phyloP scores from a whole-genome alignment of 345 rosid species.

The Balakata baccata region DNA sequence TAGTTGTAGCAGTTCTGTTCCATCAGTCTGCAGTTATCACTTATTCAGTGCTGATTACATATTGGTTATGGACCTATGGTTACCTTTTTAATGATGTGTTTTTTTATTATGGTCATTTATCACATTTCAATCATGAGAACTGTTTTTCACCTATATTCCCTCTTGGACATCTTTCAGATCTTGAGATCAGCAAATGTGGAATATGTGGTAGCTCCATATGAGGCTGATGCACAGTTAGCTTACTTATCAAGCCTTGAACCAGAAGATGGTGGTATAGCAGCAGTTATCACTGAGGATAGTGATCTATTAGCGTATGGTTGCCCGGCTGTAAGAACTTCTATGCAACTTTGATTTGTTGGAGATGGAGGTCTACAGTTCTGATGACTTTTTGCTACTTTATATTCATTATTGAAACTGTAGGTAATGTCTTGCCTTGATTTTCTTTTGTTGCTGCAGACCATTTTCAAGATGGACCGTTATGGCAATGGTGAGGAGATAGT shows the following conservation, averaged over 20 bases:
- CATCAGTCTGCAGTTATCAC: neutral
- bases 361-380: conserved; percentile 36
- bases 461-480: conserved; percentile 83
- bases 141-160: neutral
- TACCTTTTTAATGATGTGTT: too few species aligned
- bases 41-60: neutral
- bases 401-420: conserved; percentile 17
- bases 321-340: conserved; percentile 75
- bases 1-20: neutral
- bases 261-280: conserved; percentile 68
- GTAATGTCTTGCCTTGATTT: conserved; percentile 28
- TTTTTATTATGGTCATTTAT: too few species aligned
- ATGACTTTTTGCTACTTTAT: conserved; percentile 1
- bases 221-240: conserved; percentile 96
- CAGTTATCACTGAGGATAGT: conserved; percentile 89
- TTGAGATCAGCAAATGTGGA: conserved; percentile 70
- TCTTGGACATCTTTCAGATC: conserved; percentile 40
- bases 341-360: conserved; percentile 30
- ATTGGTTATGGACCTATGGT: neutral
- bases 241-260: conserved; percentile 60
- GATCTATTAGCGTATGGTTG: conserved; percentile 86
- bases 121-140: neutral
- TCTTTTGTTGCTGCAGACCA: conserved; percentile 40
- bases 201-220: conserved; percentile 90
- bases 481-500: conserved; percentile 80